Evolutionary conservation across 2,329 filamentous ascomycete genomes (phyloP).

Genomic region (Triangularia verruculosa): DNA sequence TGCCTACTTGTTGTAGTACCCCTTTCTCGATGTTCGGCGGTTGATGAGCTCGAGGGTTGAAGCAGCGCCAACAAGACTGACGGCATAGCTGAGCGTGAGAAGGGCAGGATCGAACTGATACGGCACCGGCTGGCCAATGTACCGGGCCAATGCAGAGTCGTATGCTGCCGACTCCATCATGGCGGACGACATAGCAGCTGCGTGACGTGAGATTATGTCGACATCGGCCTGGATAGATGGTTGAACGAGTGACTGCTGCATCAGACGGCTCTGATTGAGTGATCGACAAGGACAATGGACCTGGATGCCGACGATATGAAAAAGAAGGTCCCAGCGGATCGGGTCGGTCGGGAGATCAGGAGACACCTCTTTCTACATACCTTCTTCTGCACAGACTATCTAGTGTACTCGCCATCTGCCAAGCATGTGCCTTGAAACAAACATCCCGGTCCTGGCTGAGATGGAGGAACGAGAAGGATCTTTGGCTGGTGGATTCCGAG

Average conservation of each 20-base stretch:
- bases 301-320: background rate
- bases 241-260: background rate
- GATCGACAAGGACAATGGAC: background rate
- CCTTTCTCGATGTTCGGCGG: constrained; percentile 66
- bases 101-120: constrained; percentile 54
- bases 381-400: background rate
- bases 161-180: background rate
- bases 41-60: constrained; percentile 82
- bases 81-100: constrained; percentile 69
- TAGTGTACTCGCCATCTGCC: background rate
- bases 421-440: background rate
- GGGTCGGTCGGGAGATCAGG: background rate
- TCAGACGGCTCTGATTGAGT: background rate
- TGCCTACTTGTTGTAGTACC: constrained; percentile 64
- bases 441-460: background rate
- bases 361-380: background rate
- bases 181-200: background rate
- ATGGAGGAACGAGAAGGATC: background rate
- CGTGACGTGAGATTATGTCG: background rate
- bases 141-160: constrained; percentile 7
- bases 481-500: background rate
- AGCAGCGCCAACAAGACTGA: constrained; percentile 72
- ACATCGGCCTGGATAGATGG: background rate
- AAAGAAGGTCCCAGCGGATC: background rate
- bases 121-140: constrained; percentile 22